A percentile compares a stretch with the other conserved stretches of the same genome.
These are phyloP conservation scores for Phragmites australis DNA, from an alignment of 176 grass and related monocot genomes.

Conservation along the genomic window DNA sequence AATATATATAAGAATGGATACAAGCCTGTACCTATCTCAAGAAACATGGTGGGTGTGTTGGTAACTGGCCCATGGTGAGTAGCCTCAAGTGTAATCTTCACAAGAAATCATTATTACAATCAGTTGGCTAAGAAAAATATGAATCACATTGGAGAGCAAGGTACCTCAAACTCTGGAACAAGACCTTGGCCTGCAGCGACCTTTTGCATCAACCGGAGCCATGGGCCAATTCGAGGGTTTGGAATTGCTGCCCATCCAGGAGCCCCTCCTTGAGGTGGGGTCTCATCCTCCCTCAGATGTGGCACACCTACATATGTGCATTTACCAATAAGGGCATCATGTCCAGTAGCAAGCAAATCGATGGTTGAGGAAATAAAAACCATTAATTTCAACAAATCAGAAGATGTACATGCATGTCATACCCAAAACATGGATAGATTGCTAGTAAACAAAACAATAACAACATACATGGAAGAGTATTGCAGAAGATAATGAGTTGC, in stretches of 20 bases:
- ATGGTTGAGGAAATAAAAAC: slow-evolving; percentile 5
- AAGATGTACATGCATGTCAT: neutral
- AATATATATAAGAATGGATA: neutral
- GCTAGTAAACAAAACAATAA: neutral
- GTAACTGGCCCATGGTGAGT: slow-evolving; percentile 94
- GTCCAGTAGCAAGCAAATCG: slow-evolving; percentile 5
- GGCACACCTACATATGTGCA: slow-evolving; percentile 58
- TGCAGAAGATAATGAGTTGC: neutral
- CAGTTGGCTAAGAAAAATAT: neutral
- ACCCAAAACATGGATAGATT: neutral
- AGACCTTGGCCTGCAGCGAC: slow-evolving; percentile 69
- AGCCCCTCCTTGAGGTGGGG: slow-evolving; percentile 69
- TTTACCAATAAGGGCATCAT: neutral
- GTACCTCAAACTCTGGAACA: slow-evolving; percentile 91
- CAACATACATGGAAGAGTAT: neutral
- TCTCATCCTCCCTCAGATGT: slow-evolving; percentile 79
- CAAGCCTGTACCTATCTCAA: slow-evolving; percentile 78
- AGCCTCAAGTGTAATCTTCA: slow-evolving; percentile 87
- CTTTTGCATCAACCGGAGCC: slow-evolving; percentile 74
- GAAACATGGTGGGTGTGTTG: slow-evolving; percentile 77
- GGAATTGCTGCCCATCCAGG: slow-evolving; percentile 82
- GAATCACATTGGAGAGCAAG: neutral
- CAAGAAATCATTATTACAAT: slow-evolving; percentile 9
- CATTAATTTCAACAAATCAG: slow-evolving; percentile 6
- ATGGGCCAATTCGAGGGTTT: slow-evolving; percentile 82